phyloP scores from a whole-genome alignment of 129 eudicot genomes.

The Escallonia herrerae region DNA sequence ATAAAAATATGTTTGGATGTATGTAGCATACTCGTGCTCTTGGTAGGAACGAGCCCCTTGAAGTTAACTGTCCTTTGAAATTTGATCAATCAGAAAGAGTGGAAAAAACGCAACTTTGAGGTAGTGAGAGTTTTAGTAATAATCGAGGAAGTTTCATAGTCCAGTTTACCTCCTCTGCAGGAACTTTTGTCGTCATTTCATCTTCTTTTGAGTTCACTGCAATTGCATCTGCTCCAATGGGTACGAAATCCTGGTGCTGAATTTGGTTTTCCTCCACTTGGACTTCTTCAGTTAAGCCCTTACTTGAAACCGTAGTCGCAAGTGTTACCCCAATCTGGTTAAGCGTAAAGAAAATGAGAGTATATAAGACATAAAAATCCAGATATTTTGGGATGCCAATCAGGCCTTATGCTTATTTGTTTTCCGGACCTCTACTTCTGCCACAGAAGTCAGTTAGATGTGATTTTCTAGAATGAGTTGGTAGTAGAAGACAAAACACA shows the following conservation, averaged over 20 bases:
- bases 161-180: slow-evolving; percentile 12
- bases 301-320: neutral
- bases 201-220: slow-evolving; percentile 1
- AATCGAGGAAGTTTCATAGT: neutral
- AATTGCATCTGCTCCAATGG: neutral
- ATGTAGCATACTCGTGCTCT: neutral
- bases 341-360: neutral
- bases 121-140: neutral
- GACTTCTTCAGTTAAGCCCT: neutral
- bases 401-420: neutral
- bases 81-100: neutral
- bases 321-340: slow-evolving; percentile 3
- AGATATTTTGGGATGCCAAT: neutral
- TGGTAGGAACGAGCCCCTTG: neutral
- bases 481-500: no score
- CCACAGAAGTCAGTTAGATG: neutral
- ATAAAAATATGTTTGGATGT: no score
- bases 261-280: neutral
- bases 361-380: neutral
- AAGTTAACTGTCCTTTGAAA: neutral
- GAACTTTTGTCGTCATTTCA: neutral
- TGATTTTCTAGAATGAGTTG: neutral
- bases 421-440: neutral
- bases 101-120: neutral
- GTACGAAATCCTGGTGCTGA: neutral